Base-by-base conservation (phyloP, 140 eudicot species). In the Stevia rebaudiana region DNA sequence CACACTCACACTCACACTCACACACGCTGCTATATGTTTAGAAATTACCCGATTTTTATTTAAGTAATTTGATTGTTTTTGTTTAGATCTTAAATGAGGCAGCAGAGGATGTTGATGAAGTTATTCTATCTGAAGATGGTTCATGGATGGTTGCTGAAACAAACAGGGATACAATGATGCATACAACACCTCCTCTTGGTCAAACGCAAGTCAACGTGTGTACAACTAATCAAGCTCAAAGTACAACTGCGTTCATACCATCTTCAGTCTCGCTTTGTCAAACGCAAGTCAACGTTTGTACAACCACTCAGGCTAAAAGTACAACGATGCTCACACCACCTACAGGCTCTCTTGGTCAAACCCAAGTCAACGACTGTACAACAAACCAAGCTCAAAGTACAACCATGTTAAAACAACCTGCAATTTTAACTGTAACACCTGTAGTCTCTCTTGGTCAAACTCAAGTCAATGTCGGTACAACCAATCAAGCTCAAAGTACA, bases 71-170 rank as follows among this genome's bases (percentile, higher is more conserved):
- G 15, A 30, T 17, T 64, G 22, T 36, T 23, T 68, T 41, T 18
- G 12, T 62, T 65, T 74, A 79, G 85, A 76, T 76, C 67, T 68
- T 79, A 73, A 72, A 62, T 18, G 80, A 76, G 67, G 82, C 52
- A 11, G 76, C 70, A 25, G 50, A 78, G 11, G 56, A 68, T 63
- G 69, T 72, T 52, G 52, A 36, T 51, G 48, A 70, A 35, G 79
- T 82, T 17, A 19, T 31, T 36, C 37, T 74, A 63, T 74, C 81
- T 49, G 53, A 65, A 33, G 72, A 78, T 28, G 81, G 84, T 63
- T 78, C 78, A 22, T 78, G 81, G 87, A 67, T 41, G 37, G 58
- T 33, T 60, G 65, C 60, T 46, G 70, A 47, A 28, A 11, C 70
- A 28, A 43, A 61, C 31, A 46, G 51, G 13, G 64, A 64, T 46